These are phyloP conservation scores for Heritiera fomes DNA, from an alignment of 345 rosid genomes.

Conservation along the genomic window DNA sequence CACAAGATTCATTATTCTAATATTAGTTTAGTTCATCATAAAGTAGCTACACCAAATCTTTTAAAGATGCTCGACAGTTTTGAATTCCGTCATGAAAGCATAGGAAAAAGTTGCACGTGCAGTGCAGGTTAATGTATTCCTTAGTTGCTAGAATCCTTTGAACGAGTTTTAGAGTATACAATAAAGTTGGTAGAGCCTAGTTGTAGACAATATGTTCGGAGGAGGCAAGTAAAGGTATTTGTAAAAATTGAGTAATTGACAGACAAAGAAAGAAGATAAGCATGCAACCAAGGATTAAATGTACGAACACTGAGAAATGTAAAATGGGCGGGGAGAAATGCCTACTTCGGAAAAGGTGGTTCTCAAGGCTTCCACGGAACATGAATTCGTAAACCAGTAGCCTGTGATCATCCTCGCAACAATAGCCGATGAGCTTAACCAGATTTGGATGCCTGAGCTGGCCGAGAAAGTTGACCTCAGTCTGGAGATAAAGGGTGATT, in stretches of 20 bases:
- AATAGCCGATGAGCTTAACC: slow-evolving; percentile 90
- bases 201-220: background rate
- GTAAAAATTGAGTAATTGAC: background rate
- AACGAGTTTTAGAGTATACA: background rate
- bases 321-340: background rate
- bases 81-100: background rate
- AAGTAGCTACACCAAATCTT: background rate
- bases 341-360: slow-evolving; percentile 93
- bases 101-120: background rate
- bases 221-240: background rate
- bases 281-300: background rate
- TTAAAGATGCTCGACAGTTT: background rate
- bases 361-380: slow-evolving; percentile 96
- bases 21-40: background rate
- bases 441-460: slow-evolving; percentile 97
- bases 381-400: slow-evolving; percentile 92
- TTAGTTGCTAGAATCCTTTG: background rate
- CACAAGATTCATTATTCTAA: background rate
- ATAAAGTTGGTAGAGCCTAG: background rate
- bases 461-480: slow-evolving; percentile 67
- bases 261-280: background rate
- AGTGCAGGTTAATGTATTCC: background rate
- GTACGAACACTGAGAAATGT: background rate
- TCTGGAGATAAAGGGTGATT: slow-evolving; percentile 11
- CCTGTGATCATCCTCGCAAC: slow-evolving; percentile 93